phyloP scores from a whole-genome alignment of 345 rosid species.

The Brassica rapa region DNA sequence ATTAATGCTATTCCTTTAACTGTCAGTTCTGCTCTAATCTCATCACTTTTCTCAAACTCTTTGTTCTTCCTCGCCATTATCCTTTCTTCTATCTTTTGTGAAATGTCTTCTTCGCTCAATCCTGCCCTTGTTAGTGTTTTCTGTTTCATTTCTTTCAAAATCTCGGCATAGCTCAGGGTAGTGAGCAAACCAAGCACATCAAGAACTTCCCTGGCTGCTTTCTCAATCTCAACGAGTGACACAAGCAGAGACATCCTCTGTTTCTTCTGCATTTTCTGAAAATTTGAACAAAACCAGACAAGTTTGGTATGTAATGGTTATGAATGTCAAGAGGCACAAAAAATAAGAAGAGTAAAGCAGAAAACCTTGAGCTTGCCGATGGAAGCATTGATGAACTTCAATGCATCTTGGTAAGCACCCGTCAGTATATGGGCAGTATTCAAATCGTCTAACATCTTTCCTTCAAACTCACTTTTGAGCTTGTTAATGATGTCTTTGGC shows the following conservation, averaged over 20 bases:
- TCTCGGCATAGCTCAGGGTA: constrained; percentile 55
- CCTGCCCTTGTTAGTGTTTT: constrained; percentile 73
- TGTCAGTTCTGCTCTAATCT: constrained; percentile 65
- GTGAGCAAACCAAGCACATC: constrained; percentile 65
- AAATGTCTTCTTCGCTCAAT: constrained; percentile 56
- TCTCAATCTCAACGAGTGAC: constrained; percentile 63
- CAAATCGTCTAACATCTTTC: constrained; percentile 82
- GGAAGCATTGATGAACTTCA: constrained; percentile 73
- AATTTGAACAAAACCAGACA: constrained; percentile 9
- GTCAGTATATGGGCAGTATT: constrained; percentile 73
- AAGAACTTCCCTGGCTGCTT: constrained; percentile 59
- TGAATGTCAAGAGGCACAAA: not conserved
- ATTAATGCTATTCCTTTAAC: constrained; percentile 72
- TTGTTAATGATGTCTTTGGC: constrained; percentile 57
- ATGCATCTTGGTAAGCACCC: constrained; percentile 78
- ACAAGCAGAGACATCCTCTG: constrained; percentile 57
- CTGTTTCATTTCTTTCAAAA: constrained; percentile 63
- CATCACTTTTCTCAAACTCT: constrained; percentile 69
- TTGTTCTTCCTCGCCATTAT: constrained; percentile 58
- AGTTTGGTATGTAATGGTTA: not conserved
- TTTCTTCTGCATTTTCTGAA: constrained; percentile 76
- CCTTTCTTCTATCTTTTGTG: constrained; percentile 59
- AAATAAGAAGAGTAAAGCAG: not conserved
- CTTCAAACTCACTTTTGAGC: constrained; percentile 58
- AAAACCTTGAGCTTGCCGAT: constrained; percentile 66